A percentile compares a stretch with the other conserved stretches of the same genome.
phyloP scores from a whole-genome alignment of 139 green algal species.

The Zygnema cylindricum region DNA sequence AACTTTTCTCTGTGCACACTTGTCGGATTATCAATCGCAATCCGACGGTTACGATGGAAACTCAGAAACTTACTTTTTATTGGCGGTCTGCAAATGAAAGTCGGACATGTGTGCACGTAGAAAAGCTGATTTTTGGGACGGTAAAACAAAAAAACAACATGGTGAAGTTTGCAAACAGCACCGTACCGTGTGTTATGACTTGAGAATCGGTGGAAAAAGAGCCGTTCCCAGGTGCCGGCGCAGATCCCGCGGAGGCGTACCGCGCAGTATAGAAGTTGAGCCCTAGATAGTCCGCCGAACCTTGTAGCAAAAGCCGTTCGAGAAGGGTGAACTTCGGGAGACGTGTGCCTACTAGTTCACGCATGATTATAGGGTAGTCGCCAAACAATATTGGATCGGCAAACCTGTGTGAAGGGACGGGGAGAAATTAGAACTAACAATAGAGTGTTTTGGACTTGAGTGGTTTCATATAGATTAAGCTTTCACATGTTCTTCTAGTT shows the following conservation, averaged over 20 bases:
- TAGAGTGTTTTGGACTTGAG: too few species aligned
- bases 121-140: constrained; percentile 10
- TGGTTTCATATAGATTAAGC: too few species aligned
- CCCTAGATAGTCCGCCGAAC: constrained; percentile 62
- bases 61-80: constrained; percentile 13
- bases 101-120: constrained; percentile 11
- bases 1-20: too few species aligned
- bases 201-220: constrained; percentile 23
- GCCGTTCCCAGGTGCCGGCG: neutral
- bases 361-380: constrained; percentile 65
- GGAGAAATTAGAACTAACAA: too few species aligned
- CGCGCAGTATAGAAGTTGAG: constrained; percentile 70
- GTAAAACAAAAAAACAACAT: too few species aligned
- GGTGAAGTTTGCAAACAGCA: constrained; percentile 12
- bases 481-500: too few species aligned
- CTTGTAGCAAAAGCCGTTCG: constrained; percentile 50
- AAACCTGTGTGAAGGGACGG: too few species aligned
- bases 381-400: constrained; percentile 62
- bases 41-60: constrained; percentile 19
- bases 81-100: neutral
- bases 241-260: constrained; percentile 25
- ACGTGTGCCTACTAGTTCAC: constrained; percentile 53
- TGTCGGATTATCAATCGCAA: too few species aligned
- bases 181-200: constrained; percentile 42
- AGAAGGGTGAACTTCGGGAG: constrained; percentile 65